phyloP scores from a whole-genome alignment of 2,329 filamentous ascomycete genomes.

The Clonostachys solani region DNA sequence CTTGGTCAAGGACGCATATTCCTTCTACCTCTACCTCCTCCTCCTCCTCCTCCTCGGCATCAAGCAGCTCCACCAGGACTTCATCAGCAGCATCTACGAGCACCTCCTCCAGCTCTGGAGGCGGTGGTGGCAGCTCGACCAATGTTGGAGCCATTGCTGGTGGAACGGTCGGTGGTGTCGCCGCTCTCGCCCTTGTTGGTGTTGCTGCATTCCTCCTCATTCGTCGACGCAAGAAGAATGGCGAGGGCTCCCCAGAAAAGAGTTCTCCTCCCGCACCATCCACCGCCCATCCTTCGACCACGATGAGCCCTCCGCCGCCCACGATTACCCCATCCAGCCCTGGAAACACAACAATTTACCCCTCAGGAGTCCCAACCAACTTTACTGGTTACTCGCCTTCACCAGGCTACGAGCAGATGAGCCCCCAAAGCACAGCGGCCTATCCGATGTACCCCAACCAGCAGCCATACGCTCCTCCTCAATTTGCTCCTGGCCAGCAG shows the following conservation, averaged over 20 bases:
- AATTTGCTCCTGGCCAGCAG: constrained; percentile 13
- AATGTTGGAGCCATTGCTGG: constrained; percentile 39
- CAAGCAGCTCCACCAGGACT: neutral
- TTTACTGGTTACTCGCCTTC: constrained; percentile 12
- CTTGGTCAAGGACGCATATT: constrained; percentile 12
- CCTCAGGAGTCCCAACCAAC: constrained; percentile 17
- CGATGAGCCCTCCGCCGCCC: constrained; percentile 7
- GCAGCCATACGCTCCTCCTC: constrained; percentile 6
- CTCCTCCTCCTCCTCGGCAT: neutral
- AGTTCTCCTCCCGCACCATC: constrained; percentile 7
- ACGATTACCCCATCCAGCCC: constrained; percentile 12
- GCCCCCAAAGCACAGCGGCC: constrained; percentile 2
- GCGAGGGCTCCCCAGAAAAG: constrained; percentile 7
- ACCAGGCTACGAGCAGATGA: constrained; percentile 10
- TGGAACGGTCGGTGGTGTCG: constrained; percentile 40
- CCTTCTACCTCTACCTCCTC: constrained; percentile 1
- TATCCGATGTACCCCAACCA: constrained; percentile 5
- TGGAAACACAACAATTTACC: constrained; percentile 13
- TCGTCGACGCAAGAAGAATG: constrained; percentile 23
- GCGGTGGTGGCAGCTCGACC: constrained; percentile 12
- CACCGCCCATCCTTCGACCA: constrained; percentile 9
- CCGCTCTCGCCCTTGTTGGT: constrained; percentile 31
- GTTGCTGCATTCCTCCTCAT: constrained; percentile 33
- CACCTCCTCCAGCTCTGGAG: constrained; percentile 10
- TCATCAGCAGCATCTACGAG: constrained; percentile 5